phyloP scores from a whole-genome alignment of 2,329 filamentous ascomycete genomes.

The Aspergillus tamarii region DNA sequence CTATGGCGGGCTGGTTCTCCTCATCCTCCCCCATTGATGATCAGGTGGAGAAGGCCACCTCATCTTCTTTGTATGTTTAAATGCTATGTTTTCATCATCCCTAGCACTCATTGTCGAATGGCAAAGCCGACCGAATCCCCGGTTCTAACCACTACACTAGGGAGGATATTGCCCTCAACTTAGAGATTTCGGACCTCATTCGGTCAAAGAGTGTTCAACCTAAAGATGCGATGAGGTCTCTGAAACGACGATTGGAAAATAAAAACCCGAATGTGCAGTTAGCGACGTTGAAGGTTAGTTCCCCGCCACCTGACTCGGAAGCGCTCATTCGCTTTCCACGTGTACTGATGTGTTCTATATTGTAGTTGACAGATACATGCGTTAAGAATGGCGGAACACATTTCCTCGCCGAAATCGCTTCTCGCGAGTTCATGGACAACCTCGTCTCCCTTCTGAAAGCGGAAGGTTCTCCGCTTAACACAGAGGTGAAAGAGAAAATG shows the following conservation, averaged over 20 bases:
- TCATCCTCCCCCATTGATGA: conserved; percentile 92
- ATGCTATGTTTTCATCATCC: conserved; percentile 4
- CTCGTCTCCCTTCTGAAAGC: conserved; percentile 86
- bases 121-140: not conserved
- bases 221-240: conserved; percentile 95
- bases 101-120: not conserved
- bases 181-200: conserved; percentile 97
- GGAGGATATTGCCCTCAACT: conserved; percentile 94
- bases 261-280: conserved; percentile 98
- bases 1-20: conserved; percentile 96
- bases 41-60: conserved; percentile 93
- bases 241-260: conserved; percentile 92
- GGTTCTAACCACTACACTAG: conserved; percentile 49
- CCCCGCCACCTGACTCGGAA: not conserved
- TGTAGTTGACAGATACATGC: conserved; percentile 89
- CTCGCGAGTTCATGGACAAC: conserved; percentile 98
- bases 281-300: conserved; percentile 80
- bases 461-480: conserved; percentile 74
- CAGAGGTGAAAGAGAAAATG: conserved; percentile 86
- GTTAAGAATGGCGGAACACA: conserved; percentile 97
- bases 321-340: conserved; percentile 7
- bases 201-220: conserved; percentile 96
- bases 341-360: conserved; percentile 21
- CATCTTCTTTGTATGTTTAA: conserved; percentile 80
- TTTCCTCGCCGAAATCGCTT: conserved; percentile 93